Evolutionary conservation across 768 basidiomycete species (phyloP).

Genomic region (Guyanaporus albipodus): DNA sequence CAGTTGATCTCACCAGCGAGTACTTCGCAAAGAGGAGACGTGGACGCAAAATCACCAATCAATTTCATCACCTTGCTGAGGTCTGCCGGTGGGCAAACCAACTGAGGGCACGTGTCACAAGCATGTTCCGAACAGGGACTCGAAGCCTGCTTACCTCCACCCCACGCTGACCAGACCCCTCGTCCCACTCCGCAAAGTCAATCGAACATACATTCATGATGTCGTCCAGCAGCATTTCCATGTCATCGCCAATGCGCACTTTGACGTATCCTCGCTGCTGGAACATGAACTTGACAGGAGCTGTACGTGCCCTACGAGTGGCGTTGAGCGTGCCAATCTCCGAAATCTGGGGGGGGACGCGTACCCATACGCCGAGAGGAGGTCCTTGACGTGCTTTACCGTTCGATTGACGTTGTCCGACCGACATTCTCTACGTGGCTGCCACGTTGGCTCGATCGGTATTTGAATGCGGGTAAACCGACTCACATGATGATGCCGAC

Average conservation of each 20-base stretch:
- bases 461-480: neutral
- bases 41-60: constrained; percentile 25
- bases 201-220: constrained; percentile 41
- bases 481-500: constrained; percentile 64
- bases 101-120: constrained; percentile 27
- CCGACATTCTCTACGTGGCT: constrained; percentile 46
- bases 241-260: constrained; percentile 37
- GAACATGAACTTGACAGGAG: constrained; percentile 67
- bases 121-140: neutral
- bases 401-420: constrained; percentile 67
- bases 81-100: constrained; percentile 41
- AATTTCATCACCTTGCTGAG: constrained; percentile 38
- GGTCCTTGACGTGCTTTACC: constrained; percentile 50
- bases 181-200: constrained; percentile 40
- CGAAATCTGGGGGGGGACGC: no score
- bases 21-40: constrained; percentile 35
- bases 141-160: constrained; percentile 30
- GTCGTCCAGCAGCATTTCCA: constrained; percentile 36
- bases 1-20: constrained; percentile 52
- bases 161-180: constrained; percentile 32
- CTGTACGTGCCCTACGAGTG: constrained; percentile 49
- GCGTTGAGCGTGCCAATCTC: no score
- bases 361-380: constrained; percentile 47
- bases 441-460: constrained; percentile 19
- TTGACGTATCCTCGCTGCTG: constrained; percentile 50